These are phyloP conservation scores for Bryoglossum gracile DNA, from an alignment of 495 filamentous ascomycete species.

Conservation along the genomic window DNA sequence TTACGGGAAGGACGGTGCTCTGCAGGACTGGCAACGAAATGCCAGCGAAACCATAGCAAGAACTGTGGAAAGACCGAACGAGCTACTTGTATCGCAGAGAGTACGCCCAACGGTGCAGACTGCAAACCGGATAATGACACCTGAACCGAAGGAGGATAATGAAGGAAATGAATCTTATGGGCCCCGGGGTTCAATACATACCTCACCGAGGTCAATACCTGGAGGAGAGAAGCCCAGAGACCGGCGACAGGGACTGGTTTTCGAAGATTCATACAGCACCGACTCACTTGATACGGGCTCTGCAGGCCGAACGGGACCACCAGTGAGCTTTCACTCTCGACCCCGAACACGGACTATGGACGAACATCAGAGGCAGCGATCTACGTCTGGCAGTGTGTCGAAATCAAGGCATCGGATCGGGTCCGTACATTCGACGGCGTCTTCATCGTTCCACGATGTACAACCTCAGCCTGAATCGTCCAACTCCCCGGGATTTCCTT, in stretches of 20 bases:
- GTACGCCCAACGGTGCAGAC: conserved; percentile 22
- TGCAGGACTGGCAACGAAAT: conserved; percentile 32
- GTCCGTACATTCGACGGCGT: conserved; percentile 40
- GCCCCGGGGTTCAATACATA: conserved; percentile 22
- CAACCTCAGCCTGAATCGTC: conserved; percentile 34
- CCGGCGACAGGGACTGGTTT: conserved; percentile 44
- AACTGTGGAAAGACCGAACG: conserved; percentile 22
- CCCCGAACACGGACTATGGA: conserved; percentile 47
- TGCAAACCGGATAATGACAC: conserved; percentile 47
- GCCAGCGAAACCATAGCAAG: conserved; percentile 26
- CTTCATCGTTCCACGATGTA: conserved; percentile 27
- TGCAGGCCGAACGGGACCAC: conserved; percentile 7
- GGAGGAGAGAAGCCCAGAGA: conserved; percentile 22
- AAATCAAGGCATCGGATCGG: conserved; percentile 44
- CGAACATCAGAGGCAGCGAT: conserved; percentile 29
- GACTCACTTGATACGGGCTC: conserved; percentile 17
- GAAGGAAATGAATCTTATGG: conserved; percentile 21
- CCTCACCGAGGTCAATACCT: conserved; percentile 32
- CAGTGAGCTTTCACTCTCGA: conserved; percentile 29
- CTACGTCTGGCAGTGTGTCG: conserved; percentile 26
- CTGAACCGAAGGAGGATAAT: conserved; percentile 36
- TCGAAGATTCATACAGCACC: conserved; percentile 36
- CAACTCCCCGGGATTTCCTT: conserved; percentile 32
- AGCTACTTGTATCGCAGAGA: conserved; percentile 17
- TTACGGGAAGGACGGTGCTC: conserved; percentile 24